Evolutionary conservation across 164 flowering plant genomes (phyloP), one percentile per base, ranked within the genome.

Genomic region (Piper betle): DNA sequence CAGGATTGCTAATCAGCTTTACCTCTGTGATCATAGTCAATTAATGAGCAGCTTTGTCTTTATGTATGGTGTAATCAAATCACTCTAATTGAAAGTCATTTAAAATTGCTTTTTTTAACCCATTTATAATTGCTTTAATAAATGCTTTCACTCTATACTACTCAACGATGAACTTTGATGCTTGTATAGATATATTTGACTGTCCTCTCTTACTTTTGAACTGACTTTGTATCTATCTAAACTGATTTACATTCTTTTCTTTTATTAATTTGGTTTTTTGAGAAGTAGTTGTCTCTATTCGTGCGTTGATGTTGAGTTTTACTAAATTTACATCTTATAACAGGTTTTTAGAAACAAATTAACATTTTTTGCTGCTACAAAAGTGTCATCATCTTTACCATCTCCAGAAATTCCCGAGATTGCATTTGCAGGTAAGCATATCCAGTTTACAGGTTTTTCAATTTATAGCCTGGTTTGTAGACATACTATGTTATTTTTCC

Each of bases 341-440:
- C 80, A 93, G 99, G 73, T 81, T 57, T 93, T 93, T 67, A 81
- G 91, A 73, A 90, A 86, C 61, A 88, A 80, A 62, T 71, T 93
- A 75, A 61, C 68, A 54, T 93, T 90, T 75, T 90, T 81, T 73
- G 99, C 99, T 69, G 96, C 99, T 78, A 96, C 99, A 69, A 93
- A 93, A 73, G 74, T 82, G 70, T 86, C 96, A 11, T 79, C 97
- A 55, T 90, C 97, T 12, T 90, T 93, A 73, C 99, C 97, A 46
- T 72, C 91, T 55, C 77, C 89, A 60, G 86, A 84, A 9, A 78
- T 85, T 66, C 95, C 97, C 43, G 99, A 93, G 80, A 84, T 93
- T 71, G 97, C 97, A 71, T 90, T 93, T 84, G 99, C 99, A 72
- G 99, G 99, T 93, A 75, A 16, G 1, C 60, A 37, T 46, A 13